phyloP scores from a whole-genome alignment of 768 basidiomycete genomes.

The Termitomyces sp. region DNA sequence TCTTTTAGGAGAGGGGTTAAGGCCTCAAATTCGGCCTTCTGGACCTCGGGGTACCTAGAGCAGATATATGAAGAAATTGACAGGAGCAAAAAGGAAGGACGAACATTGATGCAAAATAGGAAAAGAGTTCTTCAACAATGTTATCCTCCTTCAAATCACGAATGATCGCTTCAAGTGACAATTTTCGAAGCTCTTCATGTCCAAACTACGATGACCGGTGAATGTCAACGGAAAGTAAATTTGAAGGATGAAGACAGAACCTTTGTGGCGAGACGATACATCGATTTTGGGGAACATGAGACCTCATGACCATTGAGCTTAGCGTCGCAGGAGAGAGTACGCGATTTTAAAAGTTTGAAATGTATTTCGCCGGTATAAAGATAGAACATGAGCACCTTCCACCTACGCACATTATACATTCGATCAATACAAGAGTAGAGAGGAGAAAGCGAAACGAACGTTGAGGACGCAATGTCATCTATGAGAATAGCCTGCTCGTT shows the following conservation, averaged over 20 bases:
- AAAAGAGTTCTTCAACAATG: slow-evolving; percentile 20
- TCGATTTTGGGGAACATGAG: slow-evolving; percentile 37
- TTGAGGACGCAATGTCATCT: slow-evolving; percentile 14
- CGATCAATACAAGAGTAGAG: neutral
- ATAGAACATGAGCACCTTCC: slow-evolving; percentile 34
- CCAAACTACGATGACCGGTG: slow-evolving; percentile 12
- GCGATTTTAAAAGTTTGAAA: slow-evolving; percentile 24
- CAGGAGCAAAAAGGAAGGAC: too few relatives aligned
- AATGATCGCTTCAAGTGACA: slow-evolving; percentile 17
- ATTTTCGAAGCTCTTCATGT: slow-evolving; percentile 9
- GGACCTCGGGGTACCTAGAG: slow-evolving; percentile 9
- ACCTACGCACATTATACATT: slow-evolving; percentile 22
- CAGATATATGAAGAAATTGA: neutral
- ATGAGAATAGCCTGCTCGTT: slow-evolving; percentile 12
- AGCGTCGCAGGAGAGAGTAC: slow-evolving; percentile 6
- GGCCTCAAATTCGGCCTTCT: slow-evolving; percentile 1
- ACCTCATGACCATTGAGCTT: neutral
- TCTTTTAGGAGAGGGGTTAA: slow-evolving; percentile 2
- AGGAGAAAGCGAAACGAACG: slow-evolving; percentile 4
- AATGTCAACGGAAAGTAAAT: neutral
- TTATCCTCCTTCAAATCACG: slow-evolving; percentile 14
- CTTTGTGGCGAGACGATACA: slow-evolving; percentile 39
- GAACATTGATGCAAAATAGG: slow-evolving; percentile 19
- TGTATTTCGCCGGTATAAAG: slow-evolving; percentile 31
- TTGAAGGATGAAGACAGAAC: slow-evolving; percentile 15